Evolutionary conservation across 176 grass and related monocot genomes (phyloP), one percentile per base, ranked within the genome.

Genomic region (Pontederia paniculata): DNA sequence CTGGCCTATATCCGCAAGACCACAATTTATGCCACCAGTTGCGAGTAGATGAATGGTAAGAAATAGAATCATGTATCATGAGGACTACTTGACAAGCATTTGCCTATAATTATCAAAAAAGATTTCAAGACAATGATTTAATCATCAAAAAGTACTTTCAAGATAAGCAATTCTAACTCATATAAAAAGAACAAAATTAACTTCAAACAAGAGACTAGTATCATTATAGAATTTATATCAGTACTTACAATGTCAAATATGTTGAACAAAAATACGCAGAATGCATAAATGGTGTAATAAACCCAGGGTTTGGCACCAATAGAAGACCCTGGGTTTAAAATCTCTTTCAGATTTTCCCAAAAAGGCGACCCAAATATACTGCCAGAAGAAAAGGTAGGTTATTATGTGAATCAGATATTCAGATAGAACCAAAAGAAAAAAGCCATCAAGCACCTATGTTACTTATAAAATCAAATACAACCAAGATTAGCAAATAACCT

Each of bases 181-280:
- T 52, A 45, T 3, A 14, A 17, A 52, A 14, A 76, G 70, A 67
- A 47, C 16, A 50, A 69, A 17, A 72, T 54, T 17, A 9, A 60
- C 15, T 4, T 1, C 18, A 60, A 44, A 60, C 31, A 15, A 17
- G 4, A 9, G 19, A 67, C 23, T 71, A 68, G 69, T 0, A 57
- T 37, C 28, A 37, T n/a, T n/a, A n/a, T n/a, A n/a, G n/a, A n/a
- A n/a, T n/a, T n/a, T n/a, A n/a, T 37, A 37, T 37, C 7, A 5
- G 28, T 58, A 79, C 91, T 97, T 84, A 97, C 91, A 84, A 97
- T 97, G 74, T 97, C 91, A 86, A 90, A 97, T 78, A 90, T 90
- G 49, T 97, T 97, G 83, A 97, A 90, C 47, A 90, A 21, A 55
- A 90, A 97, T 65, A 97, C 81, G 3, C 78, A 76, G 74, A 97